A percentile compares a stretch with the other conserved stretches of the same genome.
These are phyloP conservation scores for Brassica incana DNA, from an alignment of 345 rosid species.

Conservation along the genomic window DNA sequence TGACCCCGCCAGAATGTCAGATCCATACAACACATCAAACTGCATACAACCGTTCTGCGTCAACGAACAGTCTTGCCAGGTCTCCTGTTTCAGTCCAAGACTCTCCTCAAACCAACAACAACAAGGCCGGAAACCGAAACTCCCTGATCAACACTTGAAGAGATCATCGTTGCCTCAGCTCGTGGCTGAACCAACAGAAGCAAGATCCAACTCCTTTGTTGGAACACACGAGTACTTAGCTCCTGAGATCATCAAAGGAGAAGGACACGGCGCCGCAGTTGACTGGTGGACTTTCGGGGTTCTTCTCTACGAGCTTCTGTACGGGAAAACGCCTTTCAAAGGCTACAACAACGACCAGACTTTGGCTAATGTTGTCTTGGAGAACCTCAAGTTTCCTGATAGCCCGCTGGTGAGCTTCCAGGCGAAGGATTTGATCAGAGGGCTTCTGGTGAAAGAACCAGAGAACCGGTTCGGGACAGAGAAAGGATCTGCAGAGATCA, in stretches of 20 bases:
- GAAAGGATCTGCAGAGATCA: conserved; percentile 91
- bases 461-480: conserved; percentile 77
- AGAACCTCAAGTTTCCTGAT: conserved; percentile 78
- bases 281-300: conserved; percentile 99
- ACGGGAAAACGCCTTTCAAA: conserved; percentile 89
- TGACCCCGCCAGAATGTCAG: conserved; percentile 68
- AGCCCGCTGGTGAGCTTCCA: conserved; percentile 75
- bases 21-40: conserved; percentile 67
- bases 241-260: conserved; percentile 96
- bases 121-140: conserved; percentile 62
- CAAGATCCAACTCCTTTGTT: conserved; percentile 93
- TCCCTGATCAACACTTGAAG: conserved; percentile 47
- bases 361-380: conserved; percentile 69
- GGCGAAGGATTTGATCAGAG: conserved; percentile 83
- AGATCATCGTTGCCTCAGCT: conserved; percentile 77
- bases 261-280: conserved; percentile 98
- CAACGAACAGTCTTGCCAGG: conserved; percentile 68
- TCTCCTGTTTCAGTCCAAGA: conserved; percentile 90
- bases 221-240: conserved; percentile 98
- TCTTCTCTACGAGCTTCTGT: conserved; percentile 84
- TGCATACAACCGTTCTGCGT: conserved; percentile 84
- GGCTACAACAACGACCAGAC: conserved; percentile 90
- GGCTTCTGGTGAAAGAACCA: conserved; percentile 84
- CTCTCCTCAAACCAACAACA: conserved; percentile 63
- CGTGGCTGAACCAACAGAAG: conserved; percentile 96